Conservation (phyloP, 2,329 filamentous ascomycete species). For the Chrysoporthe austroafricana region DNA sequence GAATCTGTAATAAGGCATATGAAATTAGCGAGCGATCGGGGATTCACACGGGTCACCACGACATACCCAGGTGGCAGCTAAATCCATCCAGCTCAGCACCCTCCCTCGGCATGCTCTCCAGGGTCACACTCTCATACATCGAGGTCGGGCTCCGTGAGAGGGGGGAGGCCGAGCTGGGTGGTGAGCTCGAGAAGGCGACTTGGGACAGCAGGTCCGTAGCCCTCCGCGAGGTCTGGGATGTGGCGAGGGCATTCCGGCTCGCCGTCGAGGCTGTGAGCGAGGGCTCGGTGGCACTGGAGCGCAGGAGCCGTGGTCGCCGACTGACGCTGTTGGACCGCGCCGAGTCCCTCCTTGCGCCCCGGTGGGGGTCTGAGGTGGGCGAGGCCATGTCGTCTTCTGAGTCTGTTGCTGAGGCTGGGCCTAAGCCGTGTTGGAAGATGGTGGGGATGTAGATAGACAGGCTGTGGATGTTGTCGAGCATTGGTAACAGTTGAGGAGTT, state of each 20-base stretch:
- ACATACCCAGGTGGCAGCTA: constrained; percentile 27
- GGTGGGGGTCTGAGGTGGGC: constrained; percentile 41
- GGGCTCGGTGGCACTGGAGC: constrained; percentile 60
- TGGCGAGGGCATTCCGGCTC: constrained; percentile 54
- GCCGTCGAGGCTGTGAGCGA: constrained; percentile 61
- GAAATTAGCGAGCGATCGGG: constrained; percentile 31
- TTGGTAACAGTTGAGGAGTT: constrained; percentile 9
- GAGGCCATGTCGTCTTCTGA: constrained; percentile 41
- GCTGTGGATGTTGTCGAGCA: constrained; percentile 29
- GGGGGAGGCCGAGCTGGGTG: constrained; percentile 40
- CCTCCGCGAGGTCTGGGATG: constrained; percentile 51
- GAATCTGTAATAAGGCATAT: constrained; percentile 36
- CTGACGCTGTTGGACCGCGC: constrained; percentile 43
- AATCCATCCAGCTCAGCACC: constrained; percentile 25
- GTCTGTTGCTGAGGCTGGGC: constrained; percentile 13
- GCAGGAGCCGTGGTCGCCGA: constrained; percentile 57
- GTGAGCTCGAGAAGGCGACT: constrained; percentile 53
- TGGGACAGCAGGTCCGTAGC: constrained; percentile 60
- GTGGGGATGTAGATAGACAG: constrained; percentile 25
- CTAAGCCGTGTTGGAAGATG: constrained; percentile 23
- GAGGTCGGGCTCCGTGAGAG: constrained; percentile 41
- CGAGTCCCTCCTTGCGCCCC: constrained; percentile 43
- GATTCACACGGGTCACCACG: background rate
- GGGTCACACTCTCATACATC: constrained; percentile 38
- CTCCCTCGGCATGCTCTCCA: constrained; percentile 31